Base-by-base conservation (phyloP, 2,329 filamentous ascomycete genomes). In the Pseudopithomyces maydicus region DNA sequence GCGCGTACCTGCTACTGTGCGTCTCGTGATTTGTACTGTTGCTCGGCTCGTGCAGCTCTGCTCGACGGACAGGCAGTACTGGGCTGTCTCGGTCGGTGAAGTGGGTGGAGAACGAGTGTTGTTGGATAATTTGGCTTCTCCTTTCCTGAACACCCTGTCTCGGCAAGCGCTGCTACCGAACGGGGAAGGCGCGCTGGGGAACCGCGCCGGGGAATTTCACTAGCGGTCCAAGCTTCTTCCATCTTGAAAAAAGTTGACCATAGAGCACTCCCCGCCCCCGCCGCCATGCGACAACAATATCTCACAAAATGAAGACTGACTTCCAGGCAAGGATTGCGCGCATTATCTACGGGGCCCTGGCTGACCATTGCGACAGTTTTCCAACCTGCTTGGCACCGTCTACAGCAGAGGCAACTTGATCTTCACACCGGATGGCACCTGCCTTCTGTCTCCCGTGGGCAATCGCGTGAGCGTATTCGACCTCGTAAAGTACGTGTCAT, bases 331-430 rank as follows among this genome's bases (percentile, higher is more conserved):
- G 77, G 56, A 57, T 53, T 43, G 39, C 47, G 17, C 56, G 43
- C 20, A n/a, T 6, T 12, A 1, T 6, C 44, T 56, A n/a, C 8
- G n/a, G 19, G 32, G 45, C n/a, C 26, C 1, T 29, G 17, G 41
- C 67, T 80, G 55, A 79, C 58, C 8, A 8, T 14, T n/a, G n/a
- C 45, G 42, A 1, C 71, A 97, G 93, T 99, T 99, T 81, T 97
- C 94, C 76, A 99, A 98, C 80, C 86, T 99, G 76, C 86, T 99
- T 72, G 96, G 95, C 75, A 99, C 95, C 67, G 95, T 99, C 74
- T 99, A 98, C 83, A 92, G 92, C 81, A 91, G 93, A 85, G 95
- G 96, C 79, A 99, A 98, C 77, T 86, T 99, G 72, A 85, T 97
- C 74, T 99, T 96, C 82, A 96, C 91, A 70, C 92, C 93, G 59